A percentile compares a stretch with the other conserved stretches of the same genome.
Evolutionary conservation across 345 rosid genomes (phyloP).

Genomic region (Arabidopsis arenosa): DNA sequence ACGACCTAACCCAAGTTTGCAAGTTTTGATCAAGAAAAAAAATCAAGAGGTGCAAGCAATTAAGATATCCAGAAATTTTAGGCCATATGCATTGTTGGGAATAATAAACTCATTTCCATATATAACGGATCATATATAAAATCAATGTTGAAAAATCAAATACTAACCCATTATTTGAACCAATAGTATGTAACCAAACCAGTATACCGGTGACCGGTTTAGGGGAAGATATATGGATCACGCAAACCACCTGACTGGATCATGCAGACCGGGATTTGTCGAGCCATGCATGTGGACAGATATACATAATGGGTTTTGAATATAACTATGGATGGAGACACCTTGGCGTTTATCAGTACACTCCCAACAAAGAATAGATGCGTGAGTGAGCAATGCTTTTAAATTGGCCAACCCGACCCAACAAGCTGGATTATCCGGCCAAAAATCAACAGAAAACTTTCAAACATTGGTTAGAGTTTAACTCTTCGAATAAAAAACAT

Average conservation of each 20-base stretch:
- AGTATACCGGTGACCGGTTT: not conserved
- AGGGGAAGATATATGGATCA: not conserved
- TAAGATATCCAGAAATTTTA: not conserved
- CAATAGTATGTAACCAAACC: not conserved
- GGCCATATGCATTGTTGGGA: not conserved
- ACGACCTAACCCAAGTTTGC: constrained; percentile 5
- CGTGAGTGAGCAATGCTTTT: constrained; percentile 5
- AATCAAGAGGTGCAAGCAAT: not conserved
- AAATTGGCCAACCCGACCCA: not conserved
- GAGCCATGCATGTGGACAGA: not conserved
- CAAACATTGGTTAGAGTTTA: not conserved
- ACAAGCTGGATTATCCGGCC: not conserved
- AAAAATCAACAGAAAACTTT: not conserved
- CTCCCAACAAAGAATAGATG: not conserved
- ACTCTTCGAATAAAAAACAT: too few species aligned
- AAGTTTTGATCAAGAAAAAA: not conserved
- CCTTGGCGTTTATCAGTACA: not conserved
- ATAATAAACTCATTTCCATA: not conserved
- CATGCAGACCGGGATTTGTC: not conserved
- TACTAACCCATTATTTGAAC: not conserved
- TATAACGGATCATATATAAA: not conserved
- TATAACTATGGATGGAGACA: constrained; percentile 14
- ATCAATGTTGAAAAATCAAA: not conserved
- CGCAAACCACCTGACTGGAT: not conserved
- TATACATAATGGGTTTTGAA: not conserved